Conservation (phyloP, 306 rosid species). For the Hylodesmum podocarpum region DNA sequence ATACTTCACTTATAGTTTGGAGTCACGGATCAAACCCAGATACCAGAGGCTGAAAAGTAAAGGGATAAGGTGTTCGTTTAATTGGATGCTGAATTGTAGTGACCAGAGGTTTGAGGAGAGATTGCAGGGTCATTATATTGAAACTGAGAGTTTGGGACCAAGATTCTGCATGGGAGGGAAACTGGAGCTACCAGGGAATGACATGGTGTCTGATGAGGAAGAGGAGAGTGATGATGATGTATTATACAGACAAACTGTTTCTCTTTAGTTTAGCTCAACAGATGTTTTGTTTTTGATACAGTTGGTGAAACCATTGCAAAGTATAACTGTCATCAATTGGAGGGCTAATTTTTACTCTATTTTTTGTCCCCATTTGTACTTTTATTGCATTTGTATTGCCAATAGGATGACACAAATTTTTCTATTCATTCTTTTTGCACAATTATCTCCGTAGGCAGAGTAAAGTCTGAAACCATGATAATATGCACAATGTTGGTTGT, state of each 20-base stretch:
- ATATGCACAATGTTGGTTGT: background rate
- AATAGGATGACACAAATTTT: conserved; percentile 9
- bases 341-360: background rate
- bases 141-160: conserved; percentile 75
- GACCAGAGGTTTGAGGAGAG: conserved; percentile 96
- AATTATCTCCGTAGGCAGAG: background rate
- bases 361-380: background rate
- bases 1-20: conserved; percentile 92
- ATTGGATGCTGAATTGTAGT: conserved; percentile 92
- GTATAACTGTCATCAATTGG: background rate
- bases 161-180: conserved; percentile 81
- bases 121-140: conserved; percentile 79
- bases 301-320: conserved; percentile 24
- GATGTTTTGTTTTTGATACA: background rate
- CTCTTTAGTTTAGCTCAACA: conserved; percentile 50
- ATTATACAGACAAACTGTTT: conserved; percentile 73
- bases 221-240: conserved; percentile 79
- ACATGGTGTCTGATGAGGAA: conserved; percentile 74
- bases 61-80: conserved; percentile 72
- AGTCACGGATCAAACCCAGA: conserved; percentile 88
- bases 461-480: conserved; percentile 10
- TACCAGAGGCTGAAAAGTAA: conserved; percentile 67
- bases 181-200: conserved; percentile 72
- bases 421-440: background rate
- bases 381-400: background rate